Evolutionary conservation across 768 basidiomycete species (phyloP).

Genomic region (Cystoderma amianthinum): DNA sequence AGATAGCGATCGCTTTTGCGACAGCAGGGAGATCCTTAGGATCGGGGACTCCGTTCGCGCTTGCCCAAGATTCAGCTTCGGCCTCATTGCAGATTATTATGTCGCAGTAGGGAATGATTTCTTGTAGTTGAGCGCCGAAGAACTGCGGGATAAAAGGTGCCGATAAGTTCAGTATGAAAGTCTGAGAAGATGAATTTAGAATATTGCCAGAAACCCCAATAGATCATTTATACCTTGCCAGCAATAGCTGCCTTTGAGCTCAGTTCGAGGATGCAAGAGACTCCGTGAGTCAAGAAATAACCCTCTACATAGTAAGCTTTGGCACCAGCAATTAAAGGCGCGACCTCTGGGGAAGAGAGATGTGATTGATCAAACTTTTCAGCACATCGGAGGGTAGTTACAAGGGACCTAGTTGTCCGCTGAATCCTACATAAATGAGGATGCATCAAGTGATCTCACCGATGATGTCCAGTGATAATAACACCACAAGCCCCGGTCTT

Average conservation of each 20-base stretch:
- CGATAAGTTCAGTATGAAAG: slow-evolving; percentile 88
- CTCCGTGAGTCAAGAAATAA: slow-evolving; percentile 94
- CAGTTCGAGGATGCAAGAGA: slow-evolving; percentile 61
- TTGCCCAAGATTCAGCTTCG: slow-evolving; percentile 86
- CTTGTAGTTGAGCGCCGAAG: slow-evolving; percentile 76
- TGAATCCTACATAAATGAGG: not conserved
- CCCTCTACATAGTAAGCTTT: slow-evolving; percentile 93
- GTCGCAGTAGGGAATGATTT: slow-evolving; percentile 80
- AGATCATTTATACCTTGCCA: slow-evolving; percentile 52
- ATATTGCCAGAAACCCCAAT: too few species aligned
- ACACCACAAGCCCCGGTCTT: slow-evolving; percentile 98
- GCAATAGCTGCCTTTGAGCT: slow-evolving; percentile 69
- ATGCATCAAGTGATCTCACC: slow-evolving; percentile 36
- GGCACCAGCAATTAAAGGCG: slow-evolving; percentile 71
- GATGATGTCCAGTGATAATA: slow-evolving; percentile 86
- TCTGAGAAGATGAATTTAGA: too few species aligned
- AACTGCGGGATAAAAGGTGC: slow-evolving; percentile 97
- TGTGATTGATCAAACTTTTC: slow-evolving; percentile 85
- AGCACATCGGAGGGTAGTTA: slow-evolving; percentile 85
- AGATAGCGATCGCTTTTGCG: slow-evolving; percentile 69
- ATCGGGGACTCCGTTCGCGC: slow-evolving; percentile 60
- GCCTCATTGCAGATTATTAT: slow-evolving; percentile 94
- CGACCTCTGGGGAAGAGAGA: slow-evolving; percentile 68
- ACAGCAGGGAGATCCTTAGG: slow-evolving; percentile 60
- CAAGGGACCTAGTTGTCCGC: slow-evolving; percentile 71